Base-by-base conservation (phyloP, 257 asterid species). In the Penstemon newberryi region DNA sequence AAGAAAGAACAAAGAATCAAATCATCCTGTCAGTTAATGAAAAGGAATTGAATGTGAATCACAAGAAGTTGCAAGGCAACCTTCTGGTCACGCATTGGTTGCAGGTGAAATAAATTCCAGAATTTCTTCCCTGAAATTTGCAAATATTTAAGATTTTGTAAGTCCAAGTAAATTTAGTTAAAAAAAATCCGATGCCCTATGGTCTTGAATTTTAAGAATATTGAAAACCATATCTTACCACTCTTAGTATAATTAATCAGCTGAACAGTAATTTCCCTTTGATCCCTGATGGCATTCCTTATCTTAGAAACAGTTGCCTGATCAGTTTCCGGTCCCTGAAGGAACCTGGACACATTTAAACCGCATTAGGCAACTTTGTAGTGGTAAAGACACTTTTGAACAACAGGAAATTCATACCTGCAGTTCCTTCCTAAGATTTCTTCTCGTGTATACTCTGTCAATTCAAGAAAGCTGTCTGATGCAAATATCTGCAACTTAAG, bases 301-400 rank as follows among this genome's bases (percentile, higher is more conserved):
- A 94, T 84, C 84, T 66, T 83, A 63, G 84, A 71, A 69, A 94
- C 99, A 51, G 96, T 91, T 59, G 82, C 70, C 83, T 87, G 96
- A 80, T 94, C 99, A 1, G 99, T 94, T 82, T 94, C 99, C 62
- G 99, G 97, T 70, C 99, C 99, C 80, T 94, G 99, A 72, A 94
- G 97, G 79, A 94, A 94, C 85, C 97, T 94, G 84, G 66, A 81
- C 44, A 68, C 56, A 60, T 74, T 25, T 59, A 71, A 69, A 69
- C 64, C 57, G 58, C 15, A 46, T 62, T 50, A 54, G 54, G 44
- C 37, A 73, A 50, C 37, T 43, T 15, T 25, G 42, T 45, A 60
- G 1, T 60, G 60, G 56, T 18, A 25, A 25, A 25, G 1, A 1
- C 33, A 25, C 33, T 25, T 25, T 25, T 25, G 33, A 25, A 25